Conservation (phyloP, 352 stramenopile species). For the Globisporangium rhizosaccharum region DNA sequence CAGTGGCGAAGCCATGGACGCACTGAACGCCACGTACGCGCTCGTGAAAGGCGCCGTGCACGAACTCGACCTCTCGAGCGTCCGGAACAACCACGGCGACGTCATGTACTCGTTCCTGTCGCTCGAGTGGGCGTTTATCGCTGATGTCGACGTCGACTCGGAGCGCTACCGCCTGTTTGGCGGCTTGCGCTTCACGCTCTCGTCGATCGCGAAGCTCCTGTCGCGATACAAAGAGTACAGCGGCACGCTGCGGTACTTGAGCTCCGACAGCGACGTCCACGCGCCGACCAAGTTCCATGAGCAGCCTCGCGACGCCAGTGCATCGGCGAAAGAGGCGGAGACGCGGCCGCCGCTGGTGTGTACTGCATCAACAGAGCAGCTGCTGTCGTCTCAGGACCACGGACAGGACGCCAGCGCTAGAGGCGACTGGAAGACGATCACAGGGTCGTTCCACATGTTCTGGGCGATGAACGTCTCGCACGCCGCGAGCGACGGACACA, state of each 20-base stretch:
- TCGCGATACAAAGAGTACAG: constrained; percentile 29
- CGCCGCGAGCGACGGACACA: constrained; percentile 20
- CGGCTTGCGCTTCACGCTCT: constrained; percentile 46
- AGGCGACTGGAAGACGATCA: constrained; percentile 18
- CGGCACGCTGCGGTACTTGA: constrained; percentile 36
- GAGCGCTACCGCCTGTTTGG: constrained; percentile 58
- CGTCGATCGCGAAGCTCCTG: constrained; percentile 34
- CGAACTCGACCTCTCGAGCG: constrained; percentile 51
- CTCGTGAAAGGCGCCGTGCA: constrained; percentile 64
- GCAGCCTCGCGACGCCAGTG: constrained; percentile 24
- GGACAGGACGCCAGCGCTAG: constrained; percentile 1
- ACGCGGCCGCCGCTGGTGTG: constrained; percentile 39
- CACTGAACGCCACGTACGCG: constrained; percentile 52
- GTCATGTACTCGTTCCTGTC: constrained; percentile 77
- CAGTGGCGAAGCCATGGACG: constrained; percentile 38
- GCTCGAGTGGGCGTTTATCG: constrained; percentile 81
- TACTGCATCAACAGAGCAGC: constrained; percentile 12
- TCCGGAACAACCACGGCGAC: constrained; percentile 37
- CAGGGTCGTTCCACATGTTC: constrained; percentile 26
- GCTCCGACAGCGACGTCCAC: constrained; percentile 21
- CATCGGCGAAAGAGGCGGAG: constrained; percentile 15
- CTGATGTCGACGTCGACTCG: constrained; percentile 72
- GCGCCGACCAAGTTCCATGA: constrained; percentile 35
- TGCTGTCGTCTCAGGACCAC: not conserved
- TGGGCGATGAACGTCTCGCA: constrained; percentile 33